These are phyloP conservation scores for Thielaviopsis cerberus DNA, from an alignment of 2,329 filamentous ascomycete species.

Conservation along the genomic window DNA sequence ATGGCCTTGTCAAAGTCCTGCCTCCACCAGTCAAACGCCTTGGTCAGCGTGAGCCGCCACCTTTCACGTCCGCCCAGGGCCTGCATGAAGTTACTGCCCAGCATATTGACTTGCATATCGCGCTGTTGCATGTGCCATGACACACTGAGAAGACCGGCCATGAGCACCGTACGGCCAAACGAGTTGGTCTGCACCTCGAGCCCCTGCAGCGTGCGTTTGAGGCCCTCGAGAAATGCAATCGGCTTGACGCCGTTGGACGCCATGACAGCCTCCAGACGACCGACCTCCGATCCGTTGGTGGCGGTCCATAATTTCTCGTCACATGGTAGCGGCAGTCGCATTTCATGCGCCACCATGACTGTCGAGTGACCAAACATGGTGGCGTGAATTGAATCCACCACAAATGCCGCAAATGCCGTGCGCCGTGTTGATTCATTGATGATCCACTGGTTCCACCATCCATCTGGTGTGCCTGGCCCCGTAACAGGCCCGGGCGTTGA, in stretches of 20 bases:
- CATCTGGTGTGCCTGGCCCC: slow-evolving; percentile 51
- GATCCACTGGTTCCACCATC: slow-evolving; percentile 94
- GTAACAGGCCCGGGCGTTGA: slow-evolving; percentile 45
- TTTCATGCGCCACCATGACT: slow-evolving; percentile 91
- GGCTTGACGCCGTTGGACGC: slow-evolving; percentile 67
- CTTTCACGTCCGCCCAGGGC: slow-evolving; percentile 75
- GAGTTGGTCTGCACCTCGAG: slow-evolving; percentile 76
- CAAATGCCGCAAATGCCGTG: slow-evolving; percentile 81
- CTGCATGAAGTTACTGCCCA: slow-evolving; percentile 53
- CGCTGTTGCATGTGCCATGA: slow-evolving; percentile 97
- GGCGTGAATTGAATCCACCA: slow-evolving; percentile 87
- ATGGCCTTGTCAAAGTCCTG: slow-evolving; percentile 73
- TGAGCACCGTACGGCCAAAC: slow-evolving; percentile 81
- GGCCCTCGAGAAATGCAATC: slow-evolving; percentile 71
- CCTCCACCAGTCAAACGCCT: slow-evolving; percentile 88
- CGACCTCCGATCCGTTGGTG: slow-evolving; percentile 70
- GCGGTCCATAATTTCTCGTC: slow-evolving; percentile 88
- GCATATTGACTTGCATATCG: slow-evolving; percentile 75
- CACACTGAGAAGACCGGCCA: slow-evolving; percentile 82
- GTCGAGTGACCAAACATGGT: slow-evolving; percentile 97
- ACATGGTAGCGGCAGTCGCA: slow-evolving; percentile 77
- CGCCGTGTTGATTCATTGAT: slow-evolving; percentile 78
- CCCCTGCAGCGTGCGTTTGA: slow-evolving; percentile 77
- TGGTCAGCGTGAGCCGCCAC: slow-evolving; percentile 70
- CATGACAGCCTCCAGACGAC: slow-evolving; percentile 62